Evolutionary conservation across 2,329 filamentous ascomycete species (phyloP), one percentile per base, ranked within the genome.

Genomic region (Sarocladium strictum): DNA sequence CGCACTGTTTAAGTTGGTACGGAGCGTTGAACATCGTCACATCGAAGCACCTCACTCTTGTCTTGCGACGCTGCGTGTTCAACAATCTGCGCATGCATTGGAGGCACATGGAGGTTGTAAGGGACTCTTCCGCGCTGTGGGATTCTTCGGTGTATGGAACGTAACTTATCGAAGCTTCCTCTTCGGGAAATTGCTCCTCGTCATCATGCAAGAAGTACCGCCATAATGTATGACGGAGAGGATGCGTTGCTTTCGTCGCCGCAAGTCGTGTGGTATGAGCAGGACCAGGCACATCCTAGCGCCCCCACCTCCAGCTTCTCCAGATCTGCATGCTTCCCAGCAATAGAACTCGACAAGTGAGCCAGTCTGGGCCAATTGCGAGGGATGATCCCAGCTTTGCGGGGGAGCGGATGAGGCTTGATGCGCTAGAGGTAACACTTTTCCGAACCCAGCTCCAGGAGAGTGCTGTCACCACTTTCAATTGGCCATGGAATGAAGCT

Each of bases 71-170:
- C 47, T 17, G 3, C 47, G 7, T 21, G 27, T 21, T 33, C 47
- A 15, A 21, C 47, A 51, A 10, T 21, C 47, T 12, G 47, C 27
- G 29, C 47, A 33, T 21, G 47, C 47, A 12, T 21, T 51, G 2
- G 47, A 35, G 29, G 47, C 47, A 15, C 47, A 11, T 3, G 43
- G 29, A 3, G 23, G 21, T 23, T 47, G 23, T 15, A 10, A 6
- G 3, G 43, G 29, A 17, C 29, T 29, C 29, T 24, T 47, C n/a
- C 43, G 43, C 3, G 43, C 12, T 3, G 21, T 15, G 3, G 23
- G 43, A 12, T 27, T 47, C 43, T 47, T 47, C 29, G 43, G 43
- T 47, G 43, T 12, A 29, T 47, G 43, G n/a, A 47, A 47, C 43
- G 29, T n/a, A n/a, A n/a, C n/a, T n/a, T 38, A n/a, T 15, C n/a